phyloP scores from a whole-genome alignment of 2,329 filamentous ascomycete species.

The Lizonia empirigonia region DNA sequence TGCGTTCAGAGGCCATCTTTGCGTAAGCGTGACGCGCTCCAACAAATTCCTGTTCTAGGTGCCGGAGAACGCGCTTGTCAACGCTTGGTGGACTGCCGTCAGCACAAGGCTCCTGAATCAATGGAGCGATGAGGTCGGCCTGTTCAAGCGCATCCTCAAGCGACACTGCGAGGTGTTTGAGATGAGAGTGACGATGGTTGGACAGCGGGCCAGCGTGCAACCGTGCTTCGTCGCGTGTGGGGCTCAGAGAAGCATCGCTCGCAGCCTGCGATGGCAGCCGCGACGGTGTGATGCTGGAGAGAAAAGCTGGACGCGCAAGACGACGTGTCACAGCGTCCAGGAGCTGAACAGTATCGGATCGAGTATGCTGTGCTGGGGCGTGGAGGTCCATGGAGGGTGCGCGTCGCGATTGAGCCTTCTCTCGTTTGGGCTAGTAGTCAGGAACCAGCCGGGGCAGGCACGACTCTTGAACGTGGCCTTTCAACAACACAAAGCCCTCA shows the following conservation, averaged over 20 bases:
- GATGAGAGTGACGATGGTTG: slow-evolving; percentile 39
- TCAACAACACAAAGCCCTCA: slow-evolving; percentile 28
- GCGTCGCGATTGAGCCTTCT: slow-evolving; percentile 34
- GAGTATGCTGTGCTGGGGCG: slow-evolving; percentile 26
- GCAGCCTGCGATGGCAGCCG: slow-evolving; percentile 48
- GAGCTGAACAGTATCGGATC: slow-evolving; percentile 41
- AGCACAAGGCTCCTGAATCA: slow-evolving; percentile 44
- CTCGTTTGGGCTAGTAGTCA: slow-evolving; percentile 39
- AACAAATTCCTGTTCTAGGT: slow-evolving; percentile 39
- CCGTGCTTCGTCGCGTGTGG: slow-evolving; percentile 43
- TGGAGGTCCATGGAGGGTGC: slow-evolving; percentile 38
- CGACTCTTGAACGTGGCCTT: slow-evolving; percentile 36
- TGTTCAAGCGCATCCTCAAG: slow-evolving; percentile 40
- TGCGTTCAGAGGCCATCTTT: slow-evolving; percentile 45
- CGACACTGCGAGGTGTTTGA: slow-evolving; percentile 37
- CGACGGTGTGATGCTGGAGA: slow-evolving; percentile 44
- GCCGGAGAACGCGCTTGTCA: slow-evolving; percentile 31
- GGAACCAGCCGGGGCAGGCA: slow-evolving; percentile 15
- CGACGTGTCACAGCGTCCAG: slow-evolving; percentile 42
- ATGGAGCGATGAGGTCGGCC: slow-evolving; percentile 39
- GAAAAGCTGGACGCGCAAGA: slow-evolving; percentile 43
- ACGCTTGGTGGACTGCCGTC: slow-evolving; percentile 37
- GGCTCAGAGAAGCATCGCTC: slow-evolving; percentile 45
- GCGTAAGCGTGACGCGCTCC: slow-evolving; percentile 37
- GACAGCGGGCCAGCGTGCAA: slow-evolving; percentile 30